These are phyloP conservation scores for Crepidotus variabilis DNA, from an alignment of 768 basidiomycete genomes.

Conservation along the genomic window DNA sequence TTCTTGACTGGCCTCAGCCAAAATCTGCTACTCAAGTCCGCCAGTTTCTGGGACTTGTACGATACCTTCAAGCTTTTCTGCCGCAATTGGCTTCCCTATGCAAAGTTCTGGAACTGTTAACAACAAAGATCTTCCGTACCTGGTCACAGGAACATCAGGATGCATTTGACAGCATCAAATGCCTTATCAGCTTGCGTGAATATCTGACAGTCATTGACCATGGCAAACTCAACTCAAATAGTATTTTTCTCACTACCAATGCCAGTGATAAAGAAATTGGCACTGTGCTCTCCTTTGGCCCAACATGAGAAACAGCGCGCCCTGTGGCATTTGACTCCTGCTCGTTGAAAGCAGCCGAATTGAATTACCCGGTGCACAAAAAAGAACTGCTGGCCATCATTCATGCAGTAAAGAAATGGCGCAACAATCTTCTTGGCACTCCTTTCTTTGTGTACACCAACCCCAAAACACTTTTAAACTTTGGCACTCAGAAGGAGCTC, in stretches of 20 bases:
- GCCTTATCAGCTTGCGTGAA: constrained; percentile 10
- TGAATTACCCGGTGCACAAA: constrained; percentile 2
- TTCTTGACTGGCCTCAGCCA: constrained; percentile 26
- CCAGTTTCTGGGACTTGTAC: constrained; percentile 24
- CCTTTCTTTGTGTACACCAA: constrained; percentile 2
- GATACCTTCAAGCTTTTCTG: constrained; percentile 22
- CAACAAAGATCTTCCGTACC: constrained; percentile 11
- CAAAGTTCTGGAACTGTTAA: background rate
- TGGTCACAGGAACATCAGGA: constrained; percentile 20
- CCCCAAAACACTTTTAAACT: constrained; percentile 1
- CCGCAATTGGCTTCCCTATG: constrained; percentile 15
- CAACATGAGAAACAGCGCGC: constrained; percentile 24
- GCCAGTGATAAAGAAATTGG: constrained; percentile 16
- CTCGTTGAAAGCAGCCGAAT: constrained; percentile 19
- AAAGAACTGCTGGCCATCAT: constrained; percentile 3
- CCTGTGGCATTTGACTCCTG: constrained; percentile 27
- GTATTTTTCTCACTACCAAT: constrained; percentile 4
- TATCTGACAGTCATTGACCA: constrained; percentile 17
- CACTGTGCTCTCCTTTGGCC: constrained; percentile 26
- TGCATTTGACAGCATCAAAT: constrained; percentile 17
- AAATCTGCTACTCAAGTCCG: constrained; percentile 17
- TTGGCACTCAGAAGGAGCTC: background rate
- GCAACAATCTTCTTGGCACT: background rate
- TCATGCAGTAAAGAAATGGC: constrained; percentile 1
- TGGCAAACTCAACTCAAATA: background rate